Evolutionary conservation across 139 green algal genomes (phyloP), one percentile per base, ranked within the genome.

Genomic region (Deuterostichococcus epilithicus): DNA sequence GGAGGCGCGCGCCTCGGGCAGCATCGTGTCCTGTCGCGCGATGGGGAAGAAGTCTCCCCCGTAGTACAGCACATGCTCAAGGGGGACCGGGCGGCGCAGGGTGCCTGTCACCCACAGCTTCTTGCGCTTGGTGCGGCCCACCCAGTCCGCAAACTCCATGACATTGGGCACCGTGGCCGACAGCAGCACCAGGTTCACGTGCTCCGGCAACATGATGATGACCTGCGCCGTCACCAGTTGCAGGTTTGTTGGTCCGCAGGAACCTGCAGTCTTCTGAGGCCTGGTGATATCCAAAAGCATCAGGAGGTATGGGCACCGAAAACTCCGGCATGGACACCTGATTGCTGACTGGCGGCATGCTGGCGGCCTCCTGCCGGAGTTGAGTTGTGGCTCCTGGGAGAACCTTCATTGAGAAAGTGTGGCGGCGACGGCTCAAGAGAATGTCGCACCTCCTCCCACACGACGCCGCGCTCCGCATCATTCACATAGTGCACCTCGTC

Each of bases 181-280:
- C 2, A 99, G 90, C 77, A 99, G 81, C 26, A 99, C 87, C 35
- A 99, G 85, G 60, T 90, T 94, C 63, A 98, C 86, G 82, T 97
- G 93, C 5, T 89, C 85, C 0, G 96, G 96, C 47, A 99, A 89
- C 96, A 99, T 98, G 87, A 99, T 99, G 89, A 99, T 98, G 18
- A 98, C 91, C 86, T 98, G 90, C 78, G 89, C 80, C 81, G 76
- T 80, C 25, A 85, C n/a, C 13, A 25, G 10, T 73, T 33, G 35
- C 73, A 72, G 39, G 34, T 39, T 42, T 30, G 26, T 0, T 65
- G 45, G n/a, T n/a, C n/a, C n/a, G n/a, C n/a, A n/a, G n/a, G n/a
- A n/a, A n/a, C n/a, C n/a, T n/a, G n/a, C n/a, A n/a, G n/a, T n/a
- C n/a, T n/a, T n/a, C n/a, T n/a, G n/a, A n/a, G n/a, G n/a, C n/a